Evolutionary conservation across 2,329 filamentous ascomycete genomes (phyloP), one percentile per base, ranked within the genome.

Genomic region (Fusarium dimerum): DNA sequence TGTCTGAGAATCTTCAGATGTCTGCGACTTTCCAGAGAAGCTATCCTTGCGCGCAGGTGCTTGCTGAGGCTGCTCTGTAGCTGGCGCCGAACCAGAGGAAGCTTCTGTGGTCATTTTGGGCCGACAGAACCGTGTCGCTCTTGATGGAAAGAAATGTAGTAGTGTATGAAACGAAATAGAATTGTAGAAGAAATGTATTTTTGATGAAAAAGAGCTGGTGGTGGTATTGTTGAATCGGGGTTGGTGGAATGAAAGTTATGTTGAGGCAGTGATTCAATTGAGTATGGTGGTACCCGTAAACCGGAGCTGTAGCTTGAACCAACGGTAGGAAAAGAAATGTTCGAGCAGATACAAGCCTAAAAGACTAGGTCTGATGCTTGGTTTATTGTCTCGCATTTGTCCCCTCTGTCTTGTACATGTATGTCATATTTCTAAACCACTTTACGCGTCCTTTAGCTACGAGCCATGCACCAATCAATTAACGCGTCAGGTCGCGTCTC

Each of bases 1-100:
- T 15, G 88, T 91, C 63, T 90, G 87, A 1, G 87, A 90, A 49
- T 81, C 76, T 44, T 85, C 78, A 0, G 83, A 85, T n/a, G 66
- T 71, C 46, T 72, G 71, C 48, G 84, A 83, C 32, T 76, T 73
- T 56, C 82, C 79, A 36, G 83, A 86, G 61, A 83, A 79, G 73
- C 84, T 86, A 54, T 80, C 77, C 59, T 75, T 82, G 59, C 83
- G 81, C 32, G 73, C 55, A 15, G 60, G 41, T 32, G 54, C 55
- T 41, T 62, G 61, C 17, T 57, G 67, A 45, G 59, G 50, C n/a
- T 52, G 59, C 32, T 62, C 59, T 30, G 52, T 58, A 12, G 57
- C 47, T 26, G 55, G 61, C 30, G 60, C 59, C 40, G 65, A 58
- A 47, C 60, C 61, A 17, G 71, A 59, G 45, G 62, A 61, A 44